Conservation (phyloP, 805 yeast species). For the Lachancea sp. region DNA sequence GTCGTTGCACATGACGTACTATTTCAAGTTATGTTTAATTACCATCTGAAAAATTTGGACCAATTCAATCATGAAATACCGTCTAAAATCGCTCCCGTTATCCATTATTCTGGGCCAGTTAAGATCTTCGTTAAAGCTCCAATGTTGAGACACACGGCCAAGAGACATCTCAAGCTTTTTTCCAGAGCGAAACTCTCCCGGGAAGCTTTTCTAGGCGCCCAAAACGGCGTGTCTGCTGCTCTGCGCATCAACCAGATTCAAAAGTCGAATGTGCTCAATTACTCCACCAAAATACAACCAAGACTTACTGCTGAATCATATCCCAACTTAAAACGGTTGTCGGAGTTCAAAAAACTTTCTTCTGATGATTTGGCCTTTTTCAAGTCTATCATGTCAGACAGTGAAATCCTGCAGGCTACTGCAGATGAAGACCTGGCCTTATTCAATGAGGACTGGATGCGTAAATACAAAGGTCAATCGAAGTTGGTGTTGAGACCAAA, state of each 20-base stretch:
- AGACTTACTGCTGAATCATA: conserved; percentile 65
- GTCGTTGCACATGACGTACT: too few species aligned
- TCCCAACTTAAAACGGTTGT: conserved; percentile 48
- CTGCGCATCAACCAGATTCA: neutral
- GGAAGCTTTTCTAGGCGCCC: neutral
- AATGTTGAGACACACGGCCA: conserved; percentile 3
- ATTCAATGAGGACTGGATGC: conserved; percentile 91
- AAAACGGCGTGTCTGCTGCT: neutral
- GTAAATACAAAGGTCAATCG: conserved; percentile 86
- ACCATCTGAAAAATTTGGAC: conserved; percentile 3
- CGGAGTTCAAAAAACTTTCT: conserved; percentile 45
- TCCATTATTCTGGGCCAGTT: neutral
- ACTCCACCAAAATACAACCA: conserved; percentile 22
- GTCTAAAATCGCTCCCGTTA: neutral
- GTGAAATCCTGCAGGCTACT: conserved; percentile 39
- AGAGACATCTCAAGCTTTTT: neutral
- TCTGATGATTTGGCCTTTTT: conserved; percentile 56
- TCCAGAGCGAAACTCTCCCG: conserved; percentile 1
- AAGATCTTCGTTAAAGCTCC: neutral
- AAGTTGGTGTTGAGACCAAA: conserved; percentile 76
- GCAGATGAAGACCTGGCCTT: conserved; percentile 58
- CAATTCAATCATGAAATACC: neutral
- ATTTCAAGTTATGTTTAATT: too few species aligned
- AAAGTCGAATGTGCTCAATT: neutral
- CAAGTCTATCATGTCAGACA: conserved; percentile 47